Conservation (phyloP, 2,329 filamentous ascomycete species). For the Arthroderma sp. region DNA sequence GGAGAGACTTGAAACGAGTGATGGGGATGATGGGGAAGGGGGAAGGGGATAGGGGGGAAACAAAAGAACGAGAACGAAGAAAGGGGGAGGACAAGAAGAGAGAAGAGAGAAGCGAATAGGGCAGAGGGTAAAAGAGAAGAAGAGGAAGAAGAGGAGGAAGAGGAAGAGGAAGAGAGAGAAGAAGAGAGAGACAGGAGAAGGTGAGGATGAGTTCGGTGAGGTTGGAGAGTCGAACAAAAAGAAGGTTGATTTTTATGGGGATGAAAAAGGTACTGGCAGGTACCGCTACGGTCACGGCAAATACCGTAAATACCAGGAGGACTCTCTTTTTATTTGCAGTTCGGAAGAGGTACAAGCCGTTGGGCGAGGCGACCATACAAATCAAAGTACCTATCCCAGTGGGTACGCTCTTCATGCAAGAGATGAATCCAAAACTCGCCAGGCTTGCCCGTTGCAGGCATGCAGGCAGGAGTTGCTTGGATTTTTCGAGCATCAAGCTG, state of each 20-base stretch:
- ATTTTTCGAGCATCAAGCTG: not conserved
- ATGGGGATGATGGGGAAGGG: not conserved
- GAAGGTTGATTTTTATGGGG: constrained; percentile 4
- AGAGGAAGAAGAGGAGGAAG: constrained; percentile 14
- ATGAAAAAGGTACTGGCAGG: not conserved
- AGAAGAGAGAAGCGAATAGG: constrained; percentile 2
- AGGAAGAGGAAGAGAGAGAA: not conserved
- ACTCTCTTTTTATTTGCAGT: not conserved
- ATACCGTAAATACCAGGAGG: constrained; percentile 2
- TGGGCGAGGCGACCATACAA: not conserved
- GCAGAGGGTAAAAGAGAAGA: constrained; percentile 5
- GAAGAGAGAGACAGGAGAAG: not conserved
- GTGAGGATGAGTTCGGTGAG: not conserved
- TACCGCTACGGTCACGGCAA: not conserved
- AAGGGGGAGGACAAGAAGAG: constrained; percentile 6
- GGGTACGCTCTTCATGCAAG: constrained; percentile 4
- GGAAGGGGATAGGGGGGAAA: not conserved
- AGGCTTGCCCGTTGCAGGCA: constrained; percentile 4
- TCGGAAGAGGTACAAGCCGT: not conserved
- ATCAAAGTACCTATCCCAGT: not conserved
- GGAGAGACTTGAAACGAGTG: constrained; percentile 9
- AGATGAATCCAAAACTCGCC: constrained; percentile 6
- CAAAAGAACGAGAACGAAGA: not conserved
- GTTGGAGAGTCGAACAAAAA: not conserved
- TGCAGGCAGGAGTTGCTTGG: not conserved